Conservation (phyloP, 768 basidiomycete genomes). For the Termitomyces sp. region DNA sequence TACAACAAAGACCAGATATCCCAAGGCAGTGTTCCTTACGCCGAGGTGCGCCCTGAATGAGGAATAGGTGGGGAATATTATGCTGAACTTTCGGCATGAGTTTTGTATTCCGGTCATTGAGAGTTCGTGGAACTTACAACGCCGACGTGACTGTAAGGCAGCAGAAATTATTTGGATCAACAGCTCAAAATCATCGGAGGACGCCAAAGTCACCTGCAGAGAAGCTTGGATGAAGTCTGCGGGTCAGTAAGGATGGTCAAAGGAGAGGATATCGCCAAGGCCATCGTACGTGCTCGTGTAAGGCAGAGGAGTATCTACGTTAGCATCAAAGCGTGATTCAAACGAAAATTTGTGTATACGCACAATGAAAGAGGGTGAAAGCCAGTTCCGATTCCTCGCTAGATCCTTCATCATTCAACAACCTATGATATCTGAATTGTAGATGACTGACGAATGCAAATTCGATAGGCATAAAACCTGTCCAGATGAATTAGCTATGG, state of each 20-base stretch:
- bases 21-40: background rate
- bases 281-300: background rate
- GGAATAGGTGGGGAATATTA: slow-evolving; percentile 7
- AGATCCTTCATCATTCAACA: background rate
- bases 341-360: background rate
- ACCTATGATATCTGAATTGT: background rate
- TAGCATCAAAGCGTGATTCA: background rate
- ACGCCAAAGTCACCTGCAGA: background rate
- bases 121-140: slow-evolving; percentile 1
- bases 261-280: background rate
- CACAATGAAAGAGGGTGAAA: slow-evolving; percentile 1
- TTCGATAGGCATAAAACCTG: slow-evolving; percentile 5
- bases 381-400: slow-evolving; percentile 1
- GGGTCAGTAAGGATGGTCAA: background rate
- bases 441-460: background rate
- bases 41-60: slow-evolving; percentile 5
- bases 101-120: background rate
- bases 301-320: background rate
- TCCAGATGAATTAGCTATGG: too few species aligned
- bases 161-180: background rate
- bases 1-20: background rate
- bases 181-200: background rate
- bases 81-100: background rate
- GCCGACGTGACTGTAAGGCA: background rate
- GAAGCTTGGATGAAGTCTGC: background rate